phyloP scores from a whole-genome alignment of 225 moss, liverwort and hornwort genomes.

The Polytrichum commune region DNA sequence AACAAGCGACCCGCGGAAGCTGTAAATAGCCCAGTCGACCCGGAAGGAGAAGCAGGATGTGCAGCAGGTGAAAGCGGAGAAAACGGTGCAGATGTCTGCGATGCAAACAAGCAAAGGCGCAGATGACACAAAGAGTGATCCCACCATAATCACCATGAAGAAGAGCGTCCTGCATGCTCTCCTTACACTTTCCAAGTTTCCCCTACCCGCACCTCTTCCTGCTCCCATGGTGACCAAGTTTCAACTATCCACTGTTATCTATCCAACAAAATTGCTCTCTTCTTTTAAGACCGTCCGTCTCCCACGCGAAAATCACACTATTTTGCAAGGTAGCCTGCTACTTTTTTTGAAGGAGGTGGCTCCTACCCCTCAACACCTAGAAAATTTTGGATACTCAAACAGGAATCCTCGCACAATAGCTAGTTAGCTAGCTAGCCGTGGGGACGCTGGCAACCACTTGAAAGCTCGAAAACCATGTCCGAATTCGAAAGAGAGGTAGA shows the following conservation, averaged over 20 bases:
- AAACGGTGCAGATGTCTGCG: conserved; percentile 35
- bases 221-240: conserved; percentile 32
- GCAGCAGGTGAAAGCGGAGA: conserved; percentile 48
- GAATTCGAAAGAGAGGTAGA: too few relatives aligned
- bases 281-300: too few relatives aligned
- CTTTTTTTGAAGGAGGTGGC: too few relatives aligned
- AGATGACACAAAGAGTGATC: conserved; percentile 44
- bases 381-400: too few relatives aligned
- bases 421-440: too few relatives aligned
- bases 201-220: conserved; percentile 43
- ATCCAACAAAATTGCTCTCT: too few relatives aligned
- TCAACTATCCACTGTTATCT: neutral
- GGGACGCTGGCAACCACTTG: too few relatives aligned
- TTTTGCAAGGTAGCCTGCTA: too few relatives aligned
- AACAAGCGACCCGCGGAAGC: conserved; percentile 47
- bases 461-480: too few relatives aligned
- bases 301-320: too few relatives aligned
- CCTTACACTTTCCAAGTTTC: conserved; percentile 37
- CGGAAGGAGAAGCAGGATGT: conserved; percentile 47
- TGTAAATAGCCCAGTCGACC: conserved; percentile 53
- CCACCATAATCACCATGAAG: conserved; percentile 54
- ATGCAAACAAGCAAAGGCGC: conserved; percentile 52
- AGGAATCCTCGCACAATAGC: too few relatives aligned
- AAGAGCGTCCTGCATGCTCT: conserved; percentile 45
- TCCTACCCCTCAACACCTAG: too few relatives aligned